Evolutionary conservation across 306 rosid genomes (phyloP), one percentile per base, ranked within the genome.

Genomic region (Pterocarpus santalinus): DNA sequence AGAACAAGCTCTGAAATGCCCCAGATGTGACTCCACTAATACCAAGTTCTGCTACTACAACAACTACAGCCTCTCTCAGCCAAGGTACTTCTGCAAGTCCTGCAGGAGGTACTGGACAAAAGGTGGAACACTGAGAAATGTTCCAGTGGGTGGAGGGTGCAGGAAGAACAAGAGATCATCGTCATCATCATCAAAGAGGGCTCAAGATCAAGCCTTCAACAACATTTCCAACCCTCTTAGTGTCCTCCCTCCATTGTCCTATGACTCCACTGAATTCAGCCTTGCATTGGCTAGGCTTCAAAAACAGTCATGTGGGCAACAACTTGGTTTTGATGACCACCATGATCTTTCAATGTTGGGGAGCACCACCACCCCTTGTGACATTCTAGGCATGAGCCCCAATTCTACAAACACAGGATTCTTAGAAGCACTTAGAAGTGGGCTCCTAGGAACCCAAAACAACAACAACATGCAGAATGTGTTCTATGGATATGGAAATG

Each of bases 121-220:
- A 90, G 99, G 99, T 22, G 99, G 99, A 4, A 95, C 99, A 1
- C 71, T 95, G 62, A 91, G 99, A 76, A 95, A 95, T 85, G 96
- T 95, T 85, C 99, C 99, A 11, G 98, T 95, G 61, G 99, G 99
- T 65, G 99, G 99, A 64, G 98, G 97, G 3, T 95, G 98, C 88
- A 85, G 99, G 87, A 95, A 93, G 89, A 95, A 95, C 92, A 94
- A 88, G 65, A 89, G 98, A 52, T 87, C 91, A 28, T 88, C 90
- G 2, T 87, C 97, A 17, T 41, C 94, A 4, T 66, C 91, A 11
- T 86, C 95, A 13, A 92, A 82, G 74, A 86, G 91, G 38, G 34
- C 57, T 14, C 97, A 90, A 78, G 97, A 94, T 81, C 94, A 90
- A 71, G 15, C 84, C 17, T 87, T 88, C 83, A 66, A 79, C 9